Evolutionary conservation across 225 moss, liverwort and hornwort genomes (phyloP).

Genomic region (Bryoerythrophyllum caledonicum): DNA sequence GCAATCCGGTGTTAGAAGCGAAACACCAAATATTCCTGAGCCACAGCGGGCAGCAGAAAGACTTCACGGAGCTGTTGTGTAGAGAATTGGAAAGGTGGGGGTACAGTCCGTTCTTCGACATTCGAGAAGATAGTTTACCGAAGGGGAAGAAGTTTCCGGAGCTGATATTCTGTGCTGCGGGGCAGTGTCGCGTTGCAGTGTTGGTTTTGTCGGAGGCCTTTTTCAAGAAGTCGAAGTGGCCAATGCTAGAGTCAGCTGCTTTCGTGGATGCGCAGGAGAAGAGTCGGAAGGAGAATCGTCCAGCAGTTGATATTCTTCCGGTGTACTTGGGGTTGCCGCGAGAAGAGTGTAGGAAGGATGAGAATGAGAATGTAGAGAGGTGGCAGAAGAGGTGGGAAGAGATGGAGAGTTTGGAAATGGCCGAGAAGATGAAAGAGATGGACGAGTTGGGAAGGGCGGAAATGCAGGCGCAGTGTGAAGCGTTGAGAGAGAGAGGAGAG

Average conservation of each 20-base stretch:
- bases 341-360: background rate
- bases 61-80: too few species aligned
- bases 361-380: background rate
- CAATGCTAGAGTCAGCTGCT: background rate
- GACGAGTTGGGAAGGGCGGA: too few species aligned
- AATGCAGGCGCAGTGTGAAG: too few species aligned
- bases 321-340: background rate
- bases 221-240: background rate
- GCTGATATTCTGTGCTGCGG: background rate
- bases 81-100: too few species aligned
- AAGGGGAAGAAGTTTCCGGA: background rate
- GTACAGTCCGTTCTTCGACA: slow-evolving; percentile 6
- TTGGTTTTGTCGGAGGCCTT: background rate
- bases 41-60: too few species aligned
- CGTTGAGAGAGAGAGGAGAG: too few species aligned
- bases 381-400: background rate
- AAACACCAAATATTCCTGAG: too few species aligned
- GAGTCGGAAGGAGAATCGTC: background rate
- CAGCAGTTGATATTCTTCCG: background rate
- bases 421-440: background rate
- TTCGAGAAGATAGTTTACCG: background rate
- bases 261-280: background rate
- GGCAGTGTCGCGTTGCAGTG: background rate
- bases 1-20: too few species aligned
- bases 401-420: background rate